Evolutionary conservation across 768 basidiomycete genomes (phyloP), one percentile per base, ranked within the genome.

Genomic region (Tricholoma sp.): DNA sequence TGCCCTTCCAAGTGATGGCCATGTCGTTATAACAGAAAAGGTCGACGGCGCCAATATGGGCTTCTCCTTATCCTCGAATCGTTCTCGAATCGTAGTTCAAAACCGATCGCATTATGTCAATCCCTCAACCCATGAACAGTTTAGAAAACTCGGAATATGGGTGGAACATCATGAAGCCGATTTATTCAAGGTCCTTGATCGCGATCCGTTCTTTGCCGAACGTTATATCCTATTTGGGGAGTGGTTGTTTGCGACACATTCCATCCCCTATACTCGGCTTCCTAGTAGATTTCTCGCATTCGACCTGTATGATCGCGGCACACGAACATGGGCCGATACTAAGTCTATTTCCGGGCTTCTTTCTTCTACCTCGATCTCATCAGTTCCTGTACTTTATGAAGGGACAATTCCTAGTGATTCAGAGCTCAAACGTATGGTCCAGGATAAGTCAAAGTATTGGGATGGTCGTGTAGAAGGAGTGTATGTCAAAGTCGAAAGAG

Each of bases 1-100:
- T 11, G 34, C 60, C 29, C 52, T 61, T 50, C 62, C 58, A 29
- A 29, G 51, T 33, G 51, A 57, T 32, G 71, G 70, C 7, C 66
- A 71, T 54, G 73, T 80, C 50, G 70, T 82, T 36, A 76, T 85
- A 64, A 83, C 82, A 3, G 85, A 86, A 62, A 85, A 86, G 62
- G 73, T 85, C 50, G 84, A 85, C 67, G 85, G 85, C 3, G 82
- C 84, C 39, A 85, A 86, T 65, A 80, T 85, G 79, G 85, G 82
- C 6, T 80, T 85, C 65, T 82, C 81, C 17, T 73, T 85, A 20
- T 80, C 79, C 1, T 61, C 73, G 5, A 77, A 79, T 58, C 66
- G 76, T 24, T 68, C 69, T 6, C 69, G 72, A 15, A 74, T 85
- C 55, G 49, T 81, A 45, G 76, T 83, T 1, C 85, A 86, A 65